These are phyloP conservation scores for Scutellaria galericulata DNA, from an alignment of 257 asterid genomes.

Conservation along the genomic window DNA sequence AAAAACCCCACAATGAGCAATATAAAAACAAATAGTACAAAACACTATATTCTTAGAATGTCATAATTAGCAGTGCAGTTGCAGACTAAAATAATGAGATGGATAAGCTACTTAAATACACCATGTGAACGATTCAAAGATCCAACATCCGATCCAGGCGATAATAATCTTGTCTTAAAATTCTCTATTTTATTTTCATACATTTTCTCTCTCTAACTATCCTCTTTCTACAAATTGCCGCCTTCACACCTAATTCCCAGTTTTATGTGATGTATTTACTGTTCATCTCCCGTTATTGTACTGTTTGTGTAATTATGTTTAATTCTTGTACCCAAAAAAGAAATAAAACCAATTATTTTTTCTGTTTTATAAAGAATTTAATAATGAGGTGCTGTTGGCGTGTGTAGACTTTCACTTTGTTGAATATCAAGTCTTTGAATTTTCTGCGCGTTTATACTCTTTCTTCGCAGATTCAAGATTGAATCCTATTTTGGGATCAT, in stretches of 20 bases:
- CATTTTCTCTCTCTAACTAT: conserved; percentile 19
- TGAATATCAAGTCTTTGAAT: neutral
- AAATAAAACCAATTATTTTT: too few relatives aligned
- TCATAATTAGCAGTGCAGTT: too few relatives aligned
- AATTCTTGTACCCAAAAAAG: too few relatives aligned
- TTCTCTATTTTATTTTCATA: neutral
- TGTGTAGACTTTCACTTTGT: conserved; percentile 30
- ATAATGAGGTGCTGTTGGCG: conserved; percentile 18
- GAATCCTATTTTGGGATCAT: conserved; percentile 21
- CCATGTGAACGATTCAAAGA: neutral
- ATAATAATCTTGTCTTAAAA: conserved; percentile 17
- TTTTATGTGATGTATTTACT: conserved; percentile 18
- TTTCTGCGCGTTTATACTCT: conserved; percentile 14
- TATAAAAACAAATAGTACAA: too few relatives aligned
- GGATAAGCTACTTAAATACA: too few relatives aligned
- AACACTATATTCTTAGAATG: too few relatives aligned
- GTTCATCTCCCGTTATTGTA: neutral
- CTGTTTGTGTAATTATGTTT: neutral
- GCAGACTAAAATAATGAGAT: too few relatives aligned
- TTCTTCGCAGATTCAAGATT: conserved; percentile 28
- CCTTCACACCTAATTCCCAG: conserved; percentile 40
- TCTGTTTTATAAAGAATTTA: conserved; percentile 20
- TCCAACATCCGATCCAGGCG: neutral
- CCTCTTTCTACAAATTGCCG: conserved; percentile 35
- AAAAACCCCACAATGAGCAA: too few relatives aligned